Conservation (phyloP, 2,329 filamentous ascomycete genomes). For the Colletotrichum sp. region DNA sequence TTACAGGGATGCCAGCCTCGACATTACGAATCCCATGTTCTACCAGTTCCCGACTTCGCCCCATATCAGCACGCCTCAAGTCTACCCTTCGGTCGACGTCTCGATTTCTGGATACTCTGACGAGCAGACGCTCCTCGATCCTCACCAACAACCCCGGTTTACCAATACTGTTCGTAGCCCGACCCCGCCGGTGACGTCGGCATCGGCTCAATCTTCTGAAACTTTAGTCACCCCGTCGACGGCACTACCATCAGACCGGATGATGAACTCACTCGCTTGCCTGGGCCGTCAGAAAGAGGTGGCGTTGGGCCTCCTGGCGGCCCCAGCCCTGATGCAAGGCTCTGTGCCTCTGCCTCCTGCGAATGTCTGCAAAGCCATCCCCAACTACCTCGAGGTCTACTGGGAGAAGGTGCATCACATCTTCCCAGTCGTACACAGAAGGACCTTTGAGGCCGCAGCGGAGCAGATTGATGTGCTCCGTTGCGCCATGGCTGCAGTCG, state of each 20-base stretch:
- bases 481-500: slow-evolving; percentile 63
- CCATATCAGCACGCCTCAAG: slow-evolving; percentile 28
- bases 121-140: slow-evolving; percentile 36
- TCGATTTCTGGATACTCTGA: slow-evolving; percentile 40
- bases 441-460: slow-evolving; percentile 44
- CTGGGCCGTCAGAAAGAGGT: slow-evolving; percentile 46
- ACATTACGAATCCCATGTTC: slow-evolving; percentile 30
- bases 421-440: slow-evolving; percentile 56
- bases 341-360: slow-evolving; percentile 33
- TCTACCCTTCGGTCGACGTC: slow-evolving; percentile 40
- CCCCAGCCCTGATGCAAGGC: slow-evolving; percentile 40
- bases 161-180: slow-evolving; percentile 52
- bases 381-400: slow-evolving; percentile 56
- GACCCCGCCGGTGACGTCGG: slow-evolving; percentile 48
- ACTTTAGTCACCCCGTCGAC: slow-evolving; percentile 51
- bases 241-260: slow-evolving; percentile 38
- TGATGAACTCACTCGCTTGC: slow-evolving; percentile 39
- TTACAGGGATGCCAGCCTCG: slow-evolving; percentile 28
- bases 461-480: slow-evolving; percentile 48
- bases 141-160: slow-evolving; percentile 40
- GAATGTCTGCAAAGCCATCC: slow-evolving; percentile 45
- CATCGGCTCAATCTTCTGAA: slow-evolving; percentile 52
- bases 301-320: slow-evolving; percentile 39
- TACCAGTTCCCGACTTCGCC: slow-evolving; percentile 32
- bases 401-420: slow-evolving; percentile 55